Percentiles rank a stretch among this genome's conserved stretches.
Conservation (phyloP, 2,329 filamentous ascomycete species). For the Metarhizium anisopliae region DNA sequence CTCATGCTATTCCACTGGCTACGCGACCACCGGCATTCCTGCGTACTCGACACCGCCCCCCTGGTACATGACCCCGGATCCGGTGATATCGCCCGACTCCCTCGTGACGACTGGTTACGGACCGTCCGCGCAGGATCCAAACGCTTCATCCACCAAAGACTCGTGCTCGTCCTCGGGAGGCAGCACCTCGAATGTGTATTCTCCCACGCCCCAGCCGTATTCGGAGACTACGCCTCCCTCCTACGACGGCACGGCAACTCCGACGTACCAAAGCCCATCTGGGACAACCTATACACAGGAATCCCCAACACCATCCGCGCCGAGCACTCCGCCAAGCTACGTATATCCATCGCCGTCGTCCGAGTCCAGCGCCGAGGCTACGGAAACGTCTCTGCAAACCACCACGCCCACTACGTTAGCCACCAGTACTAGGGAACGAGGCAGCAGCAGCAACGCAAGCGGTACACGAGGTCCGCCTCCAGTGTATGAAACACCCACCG, state of each 20-base stretch:
- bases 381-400: background rate
- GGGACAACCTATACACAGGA: background rate
- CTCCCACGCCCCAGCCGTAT: background rate
- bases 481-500: background rate
- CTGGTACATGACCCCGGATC: background rate
- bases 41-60: background rate
- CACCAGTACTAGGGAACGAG: background rate
- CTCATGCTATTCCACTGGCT: slow-evolving; percentile 13
- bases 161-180: background rate
- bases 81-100: background rate
- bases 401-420: background rate
- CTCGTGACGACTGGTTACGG: background rate
- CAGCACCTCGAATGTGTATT: background rate
- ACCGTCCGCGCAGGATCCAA: background rate
- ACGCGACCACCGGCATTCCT: background rate
- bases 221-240: background rate
- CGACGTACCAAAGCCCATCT: background rate
- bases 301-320: background rate
- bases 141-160: background rate
- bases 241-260: background rate
- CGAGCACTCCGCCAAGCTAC: background rate
- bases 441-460: background rate
- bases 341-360: background rate
- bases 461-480: background rate
- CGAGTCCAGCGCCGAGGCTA: slow-evolving; percentile 1